Evolutionary conservation across 2,329 filamentous ascomycete genomes (phyloP).

Genomic region (Rachicladosporium sp.): DNA sequence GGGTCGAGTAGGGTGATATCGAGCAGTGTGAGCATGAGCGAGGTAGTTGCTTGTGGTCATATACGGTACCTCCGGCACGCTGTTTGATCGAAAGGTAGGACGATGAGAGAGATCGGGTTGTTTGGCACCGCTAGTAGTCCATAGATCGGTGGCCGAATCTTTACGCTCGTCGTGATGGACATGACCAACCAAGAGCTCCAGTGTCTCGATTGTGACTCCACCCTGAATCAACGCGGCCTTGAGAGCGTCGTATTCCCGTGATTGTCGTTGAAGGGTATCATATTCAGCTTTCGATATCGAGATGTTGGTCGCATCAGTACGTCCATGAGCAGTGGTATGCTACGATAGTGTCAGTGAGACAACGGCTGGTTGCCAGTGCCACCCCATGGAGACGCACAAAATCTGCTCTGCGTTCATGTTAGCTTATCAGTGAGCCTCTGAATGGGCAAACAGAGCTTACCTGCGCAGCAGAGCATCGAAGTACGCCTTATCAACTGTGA

Average conservation of each 20-base stretch:
- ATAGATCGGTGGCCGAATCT: slow-evolving; percentile 7
- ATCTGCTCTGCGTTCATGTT: slow-evolving; percentile 16
- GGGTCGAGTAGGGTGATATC: neutral
- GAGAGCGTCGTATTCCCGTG: slow-evolving; percentile 42
- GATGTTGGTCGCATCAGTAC: slow-evolving; percentile 24
- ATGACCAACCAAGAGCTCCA: slow-evolving; percentile 34
- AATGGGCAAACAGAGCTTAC: too few species aligned
- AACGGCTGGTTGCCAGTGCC: neutral
- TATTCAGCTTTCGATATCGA: slow-evolving; percentile 51
- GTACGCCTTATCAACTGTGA: slow-evolving; percentile 49
- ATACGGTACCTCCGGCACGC: too few species aligned
- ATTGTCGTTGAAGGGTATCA: slow-evolving; percentile 37
- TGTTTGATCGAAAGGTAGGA: too few species aligned
- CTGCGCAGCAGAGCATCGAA: slow-evolving; percentile 50
- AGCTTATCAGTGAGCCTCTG: slow-evolving; percentile 4
- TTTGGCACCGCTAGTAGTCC: too few species aligned
- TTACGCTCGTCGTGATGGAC: slow-evolving; percentile 7
- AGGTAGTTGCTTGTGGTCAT: neutral
- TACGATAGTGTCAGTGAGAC: neutral
- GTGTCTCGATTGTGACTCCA: slow-evolving; percentile 37
- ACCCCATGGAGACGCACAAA: slow-evolving; percentile 12
- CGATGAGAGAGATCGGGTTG: too few species aligned
- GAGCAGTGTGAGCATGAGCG: neutral
- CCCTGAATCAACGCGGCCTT: slow-evolving; percentile 38
- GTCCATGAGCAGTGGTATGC: neutral